Evolutionary conservation across 164 flowering plant species (phyloP).

Genomic region (Tinospora cordifolia): DNA sequence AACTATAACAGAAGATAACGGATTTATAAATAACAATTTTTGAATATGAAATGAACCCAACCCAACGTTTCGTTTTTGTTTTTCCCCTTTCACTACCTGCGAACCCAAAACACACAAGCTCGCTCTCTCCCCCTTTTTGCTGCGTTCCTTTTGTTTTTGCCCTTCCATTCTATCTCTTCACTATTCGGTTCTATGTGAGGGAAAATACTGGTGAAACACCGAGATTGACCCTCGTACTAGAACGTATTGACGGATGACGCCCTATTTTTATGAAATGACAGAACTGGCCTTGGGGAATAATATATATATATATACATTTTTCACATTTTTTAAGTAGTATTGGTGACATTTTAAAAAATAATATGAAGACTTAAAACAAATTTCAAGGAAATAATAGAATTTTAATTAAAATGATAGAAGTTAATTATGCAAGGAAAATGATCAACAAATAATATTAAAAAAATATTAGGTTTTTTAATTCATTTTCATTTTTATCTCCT

Average conservation of each 20-base stretch:
- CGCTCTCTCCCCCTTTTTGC: neutral
- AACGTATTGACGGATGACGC: neutral
- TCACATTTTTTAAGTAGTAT: too few species aligned
- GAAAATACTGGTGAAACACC: neutral
- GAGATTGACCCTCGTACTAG: neutral
- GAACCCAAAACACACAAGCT: too few species aligned
- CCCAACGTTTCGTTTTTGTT: neutral
- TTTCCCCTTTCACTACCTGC: too few species aligned
- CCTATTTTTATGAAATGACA: neutral
- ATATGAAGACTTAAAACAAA: too few species aligned
- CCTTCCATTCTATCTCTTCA: neutral
- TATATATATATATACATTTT: too few species aligned
- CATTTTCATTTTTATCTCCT: too few species aligned
- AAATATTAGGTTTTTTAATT: too few species aligned
- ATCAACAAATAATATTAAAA: too few species aligned
- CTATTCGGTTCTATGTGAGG: neutral
- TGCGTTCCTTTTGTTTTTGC: neutral
- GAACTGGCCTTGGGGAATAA: neutral
- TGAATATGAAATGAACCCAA: neutral
- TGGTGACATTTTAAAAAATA: too few species aligned
- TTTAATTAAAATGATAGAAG: too few species aligned
- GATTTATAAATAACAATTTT: neutral
- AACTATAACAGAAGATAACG: conserved; percentile 6
- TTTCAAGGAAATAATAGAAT: too few species aligned
- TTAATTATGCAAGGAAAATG: too few species aligned